Base-by-base conservation (phyloP, 140 eudicot genomes). In the Erigeron philadelphicus region DNA sequence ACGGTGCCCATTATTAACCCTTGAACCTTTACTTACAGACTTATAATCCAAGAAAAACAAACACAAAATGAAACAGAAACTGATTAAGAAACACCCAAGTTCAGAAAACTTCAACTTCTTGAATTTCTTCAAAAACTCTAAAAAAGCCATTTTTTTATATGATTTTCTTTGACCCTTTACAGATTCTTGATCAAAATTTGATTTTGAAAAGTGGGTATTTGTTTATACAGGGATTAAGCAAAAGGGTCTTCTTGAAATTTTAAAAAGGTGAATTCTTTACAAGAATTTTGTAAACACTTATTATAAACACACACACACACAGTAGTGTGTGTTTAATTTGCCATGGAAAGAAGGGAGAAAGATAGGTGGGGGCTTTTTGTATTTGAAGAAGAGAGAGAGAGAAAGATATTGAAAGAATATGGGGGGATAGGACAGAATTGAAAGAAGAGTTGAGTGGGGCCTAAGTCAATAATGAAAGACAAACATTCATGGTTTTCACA, bases 31-130 rank as follows among this genome's bases (percentile, higher is more conserved):
- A 1, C 70, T 61, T 61, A 82, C 73, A 3, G 83, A 66, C 66
- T 81, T 67, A 48, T 84, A 86, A 70, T 89, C 96, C 85, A 89
- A 75, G 78, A 84, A 77, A 47, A 84, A 81, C 56, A 86, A 44
- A 46, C 80, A 76, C 13, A 81, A 57, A 18, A 87, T 76, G 18
- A 89, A 81, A 59, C 83, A 72, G 15, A 84, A 52, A 48, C 80
- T 78, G 55, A 83, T 42, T 19, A 60, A 72, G 64, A 89, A 83
- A 61, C 81, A 84, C 2, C 89, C 89, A 15, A 89, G 64, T 76
- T 86, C 87, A 41, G 78, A 78, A 15, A 81, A 80, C 76, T 82
- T 84, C 75, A 79, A 66, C 23, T 79, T 75, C 85, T 84, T 86
- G 67, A 89, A 46, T 69, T 76, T 86, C 79, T 86, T 89, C 75